These are phyloP conservation scores for Steccherinum ochraceum DNA, from an alignment of 768 basidiomycete species.

Conservation along the genomic window DNA sequence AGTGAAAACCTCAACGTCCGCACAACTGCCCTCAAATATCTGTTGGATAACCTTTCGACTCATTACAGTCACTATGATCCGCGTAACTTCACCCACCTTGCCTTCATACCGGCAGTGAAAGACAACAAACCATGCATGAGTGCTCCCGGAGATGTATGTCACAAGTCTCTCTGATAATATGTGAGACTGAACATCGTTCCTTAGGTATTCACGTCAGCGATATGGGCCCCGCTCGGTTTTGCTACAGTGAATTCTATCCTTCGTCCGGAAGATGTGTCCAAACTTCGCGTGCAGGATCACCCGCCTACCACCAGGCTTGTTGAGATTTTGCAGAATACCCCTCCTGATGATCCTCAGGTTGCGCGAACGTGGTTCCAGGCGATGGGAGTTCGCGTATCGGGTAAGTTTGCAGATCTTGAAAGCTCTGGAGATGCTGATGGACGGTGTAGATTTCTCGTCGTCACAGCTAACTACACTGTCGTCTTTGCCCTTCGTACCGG, in stretches of 20 bases:
- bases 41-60: constrained; percentile 63
- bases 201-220: constrained; percentile 64
- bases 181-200: not conserved
- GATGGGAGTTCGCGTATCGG: constrained; percentile 54
- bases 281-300: constrained; percentile 64
- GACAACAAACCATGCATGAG: constrained; percentile 48
- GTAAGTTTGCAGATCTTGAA: no score
- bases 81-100: constrained; percentile 44
- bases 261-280: constrained; percentile 45
- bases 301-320: constrained; percentile 62
- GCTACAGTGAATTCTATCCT: constrained; percentile 50
- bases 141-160: constrained; percentile 56
- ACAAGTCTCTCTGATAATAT: not conserved
- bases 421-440: no score
- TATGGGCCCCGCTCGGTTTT: constrained; percentile 77
- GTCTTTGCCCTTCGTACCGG: constrained; percentile 61
- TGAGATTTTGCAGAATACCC: constrained; percentile 48
- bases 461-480: constrained; percentile 53
- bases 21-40: constrained; percentile 68
- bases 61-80: constrained; percentile 58
- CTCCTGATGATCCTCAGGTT: constrained; percentile 45
- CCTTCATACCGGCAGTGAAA: constrained; percentile 75
- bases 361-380: constrained; percentile 66
- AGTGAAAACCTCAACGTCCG: constrained; percentile 43
- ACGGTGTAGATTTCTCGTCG: constrained; percentile 59